Conservation (phyloP, 192 early-diverging fungal species). For the Coemansia umbellata region DNA sequence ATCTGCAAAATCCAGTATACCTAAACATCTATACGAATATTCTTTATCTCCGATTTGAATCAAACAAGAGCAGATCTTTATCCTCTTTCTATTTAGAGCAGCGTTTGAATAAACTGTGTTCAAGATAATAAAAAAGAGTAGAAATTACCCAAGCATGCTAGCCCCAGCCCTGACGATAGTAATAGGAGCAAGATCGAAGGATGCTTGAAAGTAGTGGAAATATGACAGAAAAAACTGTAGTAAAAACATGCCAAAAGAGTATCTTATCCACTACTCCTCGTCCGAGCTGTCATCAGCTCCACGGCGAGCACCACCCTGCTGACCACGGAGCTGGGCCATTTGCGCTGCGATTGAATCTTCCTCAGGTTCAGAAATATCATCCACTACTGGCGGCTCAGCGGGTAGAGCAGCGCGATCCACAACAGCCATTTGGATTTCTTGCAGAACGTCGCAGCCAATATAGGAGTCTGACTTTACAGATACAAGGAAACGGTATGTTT, state of each 20-base stretch:
- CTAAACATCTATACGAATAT: too few relatives aligned
- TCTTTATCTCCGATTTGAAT: too few relatives aligned
- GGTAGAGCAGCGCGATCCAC: constrained; percentile 69
- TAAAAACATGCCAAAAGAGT: too few relatives aligned
- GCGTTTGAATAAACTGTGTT: too few relatives aligned
- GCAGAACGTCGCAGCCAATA: constrained; percentile 74
- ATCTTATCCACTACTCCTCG: constrained; percentile 40
- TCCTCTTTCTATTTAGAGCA: too few relatives aligned
- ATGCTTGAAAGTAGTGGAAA: too few relatives aligned
- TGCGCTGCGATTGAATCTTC: constrained; percentile 94
- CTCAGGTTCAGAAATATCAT: constrained; percentile 95
- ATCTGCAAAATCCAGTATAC: too few relatives aligned
- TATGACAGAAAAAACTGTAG: too few relatives aligned
- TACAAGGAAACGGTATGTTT: constrained; percentile 76
- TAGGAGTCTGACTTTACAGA: constrained; percentile 87
- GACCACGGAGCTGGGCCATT: constrained; percentile 85
- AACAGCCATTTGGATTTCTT: constrained; percentile 76
- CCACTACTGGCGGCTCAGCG: constrained; percentile 66
- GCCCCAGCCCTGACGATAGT: too few relatives aligned
- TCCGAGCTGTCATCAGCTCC: constrained; percentile 49
- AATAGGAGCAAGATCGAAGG: background rate
- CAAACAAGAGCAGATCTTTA: too few relatives aligned
- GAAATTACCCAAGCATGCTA: too few relatives aligned
- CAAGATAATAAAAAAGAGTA: too few relatives aligned
- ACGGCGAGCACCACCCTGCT: constrained; percentile 50